A percentile compares a stretch with the other conserved stretches of the same genome.
Evolutionary conservation across 257 asterid genomes (phyloP).

Genomic region (Fraxinus quadrangulata): DNA sequence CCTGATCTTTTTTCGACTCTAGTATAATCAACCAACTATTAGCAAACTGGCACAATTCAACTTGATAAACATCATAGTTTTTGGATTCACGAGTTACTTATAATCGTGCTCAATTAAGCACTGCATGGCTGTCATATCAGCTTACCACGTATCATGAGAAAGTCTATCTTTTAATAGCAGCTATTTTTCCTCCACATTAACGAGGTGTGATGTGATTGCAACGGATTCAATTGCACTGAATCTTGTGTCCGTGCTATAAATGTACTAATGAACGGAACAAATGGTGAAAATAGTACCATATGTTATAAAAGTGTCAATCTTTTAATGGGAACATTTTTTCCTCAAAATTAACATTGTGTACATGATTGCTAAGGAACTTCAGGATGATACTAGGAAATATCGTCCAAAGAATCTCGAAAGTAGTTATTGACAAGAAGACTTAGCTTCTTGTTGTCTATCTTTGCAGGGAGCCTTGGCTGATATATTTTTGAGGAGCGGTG

Average conservation of each 20-base stretch:
- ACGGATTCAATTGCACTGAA: background rate
- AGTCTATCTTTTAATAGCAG: background rate
- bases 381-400: no score
- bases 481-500: slow-evolving; percentile 65
- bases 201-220: background rate
- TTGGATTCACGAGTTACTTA: background rate
- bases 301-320: no score
- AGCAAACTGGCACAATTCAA: background rate
- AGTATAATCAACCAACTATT: background rate
- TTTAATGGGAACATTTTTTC: no score
- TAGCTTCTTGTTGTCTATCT: background rate
- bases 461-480: slow-evolving; percentile 86
- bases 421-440: background rate
- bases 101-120: background rate
- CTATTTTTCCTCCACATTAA: background rate
- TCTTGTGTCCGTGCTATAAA: background rate
- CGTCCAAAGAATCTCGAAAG: no score
- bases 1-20: no score
- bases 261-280: background rate
- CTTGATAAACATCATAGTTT: background rate
- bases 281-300: background rate
- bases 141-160: background rate
- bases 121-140: background rate
- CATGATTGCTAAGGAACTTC: no score
- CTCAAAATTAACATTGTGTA: no score